Evolutionary conservation across 1,139 yeast genomes (phyloP).

Genomic region (Geotrichum klebahnii): DNA sequence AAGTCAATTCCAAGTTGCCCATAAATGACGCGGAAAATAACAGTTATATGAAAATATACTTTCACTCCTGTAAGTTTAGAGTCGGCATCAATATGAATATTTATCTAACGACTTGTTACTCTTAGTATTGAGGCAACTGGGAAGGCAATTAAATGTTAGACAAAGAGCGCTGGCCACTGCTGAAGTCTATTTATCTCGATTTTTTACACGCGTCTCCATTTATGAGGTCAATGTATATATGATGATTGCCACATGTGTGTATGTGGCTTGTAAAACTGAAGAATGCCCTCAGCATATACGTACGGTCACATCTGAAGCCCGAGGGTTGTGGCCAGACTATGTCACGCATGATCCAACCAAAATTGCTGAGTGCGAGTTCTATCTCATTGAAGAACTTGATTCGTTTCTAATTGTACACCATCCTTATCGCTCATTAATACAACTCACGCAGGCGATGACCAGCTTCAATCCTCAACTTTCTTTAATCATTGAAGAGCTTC

Average conservation of each 20-base stretch:
- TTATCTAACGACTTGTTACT: slow-evolving; percentile 47
- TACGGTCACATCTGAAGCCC: slow-evolving; percentile 74
- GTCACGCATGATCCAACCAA: slow-evolving; percentile 88
- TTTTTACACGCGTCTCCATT: slow-evolving; percentile 65
- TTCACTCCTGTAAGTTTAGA: slow-evolving; percentile 38
- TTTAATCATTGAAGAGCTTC: slow-evolving; percentile 66
- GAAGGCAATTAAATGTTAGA: slow-evolving; percentile 68
- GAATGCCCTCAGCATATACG: slow-evolving; percentile 94
- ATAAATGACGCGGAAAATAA: slow-evolving; percentile 34
- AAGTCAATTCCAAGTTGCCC: slow-evolving; percentile 27
- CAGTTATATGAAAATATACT: slow-evolving; percentile 44
- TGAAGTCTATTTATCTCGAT: slow-evolving; percentile 73
- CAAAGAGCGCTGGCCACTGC: slow-evolving; percentile 88
- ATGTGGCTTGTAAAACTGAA: slow-evolving; percentile 88
- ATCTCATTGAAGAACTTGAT: slow-evolving; percentile 83
- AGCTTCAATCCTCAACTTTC: slow-evolving; percentile 36
- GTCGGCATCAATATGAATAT: slow-evolving; percentile 41
- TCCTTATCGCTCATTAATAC: slow-evolving; percentile 74
- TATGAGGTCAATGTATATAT: slow-evolving; percentile 80
- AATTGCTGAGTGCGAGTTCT: slow-evolving; percentile 95
- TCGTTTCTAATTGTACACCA: slow-evolving; percentile 79
- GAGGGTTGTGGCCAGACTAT: slow-evolving; percentile 91
- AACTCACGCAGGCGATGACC: slow-evolving; percentile 49
- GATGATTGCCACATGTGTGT: slow-evolving; percentile 77
- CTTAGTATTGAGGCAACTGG: slow-evolving; percentile 60